These are phyloP conservation scores for Inga laurina DNA, from an alignment of 306 rosid genomes.

Conservation along the genomic window DNA sequence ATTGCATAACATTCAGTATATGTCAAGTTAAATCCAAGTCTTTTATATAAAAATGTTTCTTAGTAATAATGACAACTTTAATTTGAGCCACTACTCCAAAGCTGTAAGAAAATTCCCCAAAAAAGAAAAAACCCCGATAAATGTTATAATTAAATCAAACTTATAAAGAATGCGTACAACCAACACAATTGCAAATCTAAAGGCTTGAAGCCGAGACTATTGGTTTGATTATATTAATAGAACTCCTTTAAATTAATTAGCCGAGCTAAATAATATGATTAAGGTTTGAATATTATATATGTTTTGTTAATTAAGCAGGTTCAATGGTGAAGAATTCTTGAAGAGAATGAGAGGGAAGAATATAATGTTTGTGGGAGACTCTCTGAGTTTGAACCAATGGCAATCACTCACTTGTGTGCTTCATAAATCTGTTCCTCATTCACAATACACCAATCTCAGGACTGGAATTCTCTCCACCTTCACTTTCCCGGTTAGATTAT, in stretches of 20 bases:
- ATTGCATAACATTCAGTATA: too few relatives aligned
- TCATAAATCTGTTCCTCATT: slow-evolving; percentile 39
- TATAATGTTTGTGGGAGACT: slow-evolving; percentile 64
- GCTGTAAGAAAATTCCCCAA: too few relatives aligned
- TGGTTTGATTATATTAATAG: background rate
- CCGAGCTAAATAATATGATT: background rate
- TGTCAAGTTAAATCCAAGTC: too few relatives aligned
- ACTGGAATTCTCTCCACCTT: slow-evolving; percentile 43
- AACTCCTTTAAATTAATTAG: background rate
- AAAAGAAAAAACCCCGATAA: too few relatives aligned
- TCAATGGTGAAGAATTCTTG: slow-evolving; percentile 54
- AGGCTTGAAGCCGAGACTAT: background rate
- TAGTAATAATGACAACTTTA: too few relatives aligned
- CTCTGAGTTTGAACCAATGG: slow-evolving; percentile 72
- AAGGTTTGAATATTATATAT: background rate
- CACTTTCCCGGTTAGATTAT: slow-evolving; percentile 46
- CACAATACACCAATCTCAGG: slow-evolving; percentile 32
- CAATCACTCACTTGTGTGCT: slow-evolving; percentile 68
- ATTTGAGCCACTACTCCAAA: too few relatives aligned
- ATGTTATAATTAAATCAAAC: too few relatives aligned
- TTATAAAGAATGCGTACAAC: too few relatives aligned
- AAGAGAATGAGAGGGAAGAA: slow-evolving; percentile 49
- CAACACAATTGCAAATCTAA: background rate
- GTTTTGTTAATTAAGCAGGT: slow-evolving; percentile 33
- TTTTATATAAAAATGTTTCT: too few relatives aligned